Percentiles rank a stretch among this genome's conserved stretches.
Conservation (phyloP, 108 stramenopile species). For the Pseudonitzschia multiseries region DNA sequence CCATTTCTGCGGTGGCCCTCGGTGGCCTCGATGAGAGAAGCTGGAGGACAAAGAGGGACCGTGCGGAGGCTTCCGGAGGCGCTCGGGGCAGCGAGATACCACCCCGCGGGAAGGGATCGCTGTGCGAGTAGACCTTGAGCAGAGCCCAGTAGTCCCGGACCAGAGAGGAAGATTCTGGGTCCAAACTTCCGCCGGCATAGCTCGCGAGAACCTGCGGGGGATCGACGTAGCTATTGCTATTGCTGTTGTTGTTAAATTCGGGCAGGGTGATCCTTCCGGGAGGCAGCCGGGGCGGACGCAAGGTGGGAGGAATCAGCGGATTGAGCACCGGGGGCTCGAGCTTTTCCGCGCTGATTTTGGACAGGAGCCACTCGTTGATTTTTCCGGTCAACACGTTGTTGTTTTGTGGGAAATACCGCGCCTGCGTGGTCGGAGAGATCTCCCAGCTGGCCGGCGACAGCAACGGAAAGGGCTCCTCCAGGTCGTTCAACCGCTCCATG, state of each 20-base stretch:
- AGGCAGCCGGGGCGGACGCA: constrained; percentile 36
- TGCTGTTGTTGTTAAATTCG: too few species aligned
- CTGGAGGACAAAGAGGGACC: constrained; percentile 70
- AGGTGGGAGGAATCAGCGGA: constrained; percentile 56
- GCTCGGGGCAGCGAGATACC: constrained; percentile 33
- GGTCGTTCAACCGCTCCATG: constrained; percentile 20
- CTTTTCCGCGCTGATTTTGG: constrained; percentile 49
- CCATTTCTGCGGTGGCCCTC: constrained; percentile 47
- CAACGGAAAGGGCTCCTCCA: constrained; percentile 49
- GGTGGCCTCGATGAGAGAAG: constrained; percentile 65
- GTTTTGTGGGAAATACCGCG: constrained; percentile 55
- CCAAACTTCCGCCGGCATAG: background rate
- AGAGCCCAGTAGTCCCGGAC: constrained; percentile 36
- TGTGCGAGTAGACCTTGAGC: constrained; percentile 37
- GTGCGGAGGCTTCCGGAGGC: constrained; percentile 62
- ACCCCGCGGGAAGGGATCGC: constrained; percentile 21
- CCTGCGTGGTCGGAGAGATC: constrained; percentile 57
- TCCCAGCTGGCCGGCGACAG: constrained; percentile 57
- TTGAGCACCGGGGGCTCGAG: constrained; percentile 64
- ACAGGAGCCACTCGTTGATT: constrained; percentile 49
- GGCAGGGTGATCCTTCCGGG: background rate
- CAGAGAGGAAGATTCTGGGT: constrained; percentile 4
- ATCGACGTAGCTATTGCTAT: too few species aligned
- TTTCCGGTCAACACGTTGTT: constrained; percentile 46
- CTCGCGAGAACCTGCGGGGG: too few species aligned